Evolutionary conservation across 75 land plant species (phyloP).

Genomic region (Cupressus sempervirens): DNA sequence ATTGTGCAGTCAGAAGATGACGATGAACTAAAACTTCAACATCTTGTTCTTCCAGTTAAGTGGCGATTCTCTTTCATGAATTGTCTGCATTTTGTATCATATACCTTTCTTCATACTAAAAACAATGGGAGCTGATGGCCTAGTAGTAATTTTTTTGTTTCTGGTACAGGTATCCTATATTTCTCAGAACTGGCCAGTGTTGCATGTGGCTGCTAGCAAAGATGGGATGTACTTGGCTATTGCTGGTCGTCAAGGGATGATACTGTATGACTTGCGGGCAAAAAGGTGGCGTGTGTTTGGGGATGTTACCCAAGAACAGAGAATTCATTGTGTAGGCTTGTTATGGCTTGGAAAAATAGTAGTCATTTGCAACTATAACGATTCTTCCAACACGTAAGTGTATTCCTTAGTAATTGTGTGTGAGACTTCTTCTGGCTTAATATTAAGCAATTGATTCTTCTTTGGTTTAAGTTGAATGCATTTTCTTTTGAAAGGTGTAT

Average conservation of each 20-base stretch:
- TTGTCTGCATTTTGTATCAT: not conserved
- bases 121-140: not conserved
- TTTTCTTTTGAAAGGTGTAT: not conserved
- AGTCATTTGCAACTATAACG: conserved; percentile 83
- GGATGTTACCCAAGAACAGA: conserved; percentile 94
- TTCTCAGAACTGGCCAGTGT: conserved; percentile 88
- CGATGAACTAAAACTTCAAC: conserved; percentile 82
- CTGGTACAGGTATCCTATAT: conserved; percentile 83
- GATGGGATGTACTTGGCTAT: conserved; percentile 96
- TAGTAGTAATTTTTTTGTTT: not conserved
- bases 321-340: conserved; percentile 82
- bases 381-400: conserved; percentile 68
- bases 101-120: not conserved
- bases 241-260: conserved; percentile 88
- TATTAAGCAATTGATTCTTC: not conserved
- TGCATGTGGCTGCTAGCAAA: conserved; percentile 86
- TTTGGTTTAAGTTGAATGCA: not conserved
- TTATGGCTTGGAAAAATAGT: conserved; percentile 92
- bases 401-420: not conserved
- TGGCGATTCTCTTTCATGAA: not conserved
- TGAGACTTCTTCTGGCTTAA: not conserved
- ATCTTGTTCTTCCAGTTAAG: conserved; percentile 92
- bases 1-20: conserved; percentile 87
- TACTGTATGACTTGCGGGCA: conserved; percentile 73
- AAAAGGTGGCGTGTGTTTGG: conserved; percentile 98